Percentiles rank a stretch among this genome's conserved stretches.
Conservation (phyloP, 2,329 filamentous ascomycete species). For the Arthrobotrys entomopaga region DNA sequence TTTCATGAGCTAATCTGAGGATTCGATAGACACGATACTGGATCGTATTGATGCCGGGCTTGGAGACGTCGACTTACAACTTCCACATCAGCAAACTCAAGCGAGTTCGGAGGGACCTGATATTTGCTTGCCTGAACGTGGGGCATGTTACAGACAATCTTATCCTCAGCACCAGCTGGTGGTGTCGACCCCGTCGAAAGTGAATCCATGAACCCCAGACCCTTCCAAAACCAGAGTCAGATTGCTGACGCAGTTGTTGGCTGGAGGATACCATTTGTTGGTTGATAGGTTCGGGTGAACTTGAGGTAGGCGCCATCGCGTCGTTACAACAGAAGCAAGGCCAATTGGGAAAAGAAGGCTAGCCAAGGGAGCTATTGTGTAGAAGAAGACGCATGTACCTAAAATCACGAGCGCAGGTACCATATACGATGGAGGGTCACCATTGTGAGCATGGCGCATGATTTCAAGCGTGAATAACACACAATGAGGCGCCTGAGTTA, state of each 20-base stretch:
- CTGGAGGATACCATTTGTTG: slow-evolving; percentile 69
- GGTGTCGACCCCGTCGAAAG: slow-evolving; percentile 76
- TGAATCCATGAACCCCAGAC: slow-evolving; percentile 76
- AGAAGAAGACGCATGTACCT: slow-evolving; percentile 9
- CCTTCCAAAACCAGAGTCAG: slow-evolving; percentile 69
- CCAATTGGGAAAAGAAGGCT: slow-evolving; percentile 13
- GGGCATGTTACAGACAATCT: slow-evolving; percentile 82
- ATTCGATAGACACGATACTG: slow-evolving; percentile 57
- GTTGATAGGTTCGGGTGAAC: neutral
- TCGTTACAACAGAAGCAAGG: neutral
- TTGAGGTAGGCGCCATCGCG: no score
- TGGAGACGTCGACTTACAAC: slow-evolving; percentile 65
- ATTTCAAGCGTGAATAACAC: no score
- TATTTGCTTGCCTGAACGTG: slow-evolving; percentile 78
- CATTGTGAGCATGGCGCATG: slow-evolving; percentile 20
- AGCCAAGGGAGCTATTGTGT: slow-evolving; percentile 7
- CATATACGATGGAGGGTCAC: neutral
- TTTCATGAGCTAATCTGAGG: slow-evolving; percentile 58
- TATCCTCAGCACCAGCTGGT: slow-evolving; percentile 69
- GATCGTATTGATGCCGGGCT: no score
- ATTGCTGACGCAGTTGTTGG: slow-evolving; percentile 70
- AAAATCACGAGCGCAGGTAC: neutral
- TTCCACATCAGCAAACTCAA: slow-evolving; percentile 78
- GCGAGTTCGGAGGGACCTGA: slow-evolving; percentile 67
- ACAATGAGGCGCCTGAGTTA: no score